A percentile compares a stretch with the other conserved stretches of the same genome.
These are phyloP conservation scores for Pseudogymnoascus sp. DNA, from an alignment of 2,329 filamentous ascomycete species.

Conservation along the genomic window DNA sequence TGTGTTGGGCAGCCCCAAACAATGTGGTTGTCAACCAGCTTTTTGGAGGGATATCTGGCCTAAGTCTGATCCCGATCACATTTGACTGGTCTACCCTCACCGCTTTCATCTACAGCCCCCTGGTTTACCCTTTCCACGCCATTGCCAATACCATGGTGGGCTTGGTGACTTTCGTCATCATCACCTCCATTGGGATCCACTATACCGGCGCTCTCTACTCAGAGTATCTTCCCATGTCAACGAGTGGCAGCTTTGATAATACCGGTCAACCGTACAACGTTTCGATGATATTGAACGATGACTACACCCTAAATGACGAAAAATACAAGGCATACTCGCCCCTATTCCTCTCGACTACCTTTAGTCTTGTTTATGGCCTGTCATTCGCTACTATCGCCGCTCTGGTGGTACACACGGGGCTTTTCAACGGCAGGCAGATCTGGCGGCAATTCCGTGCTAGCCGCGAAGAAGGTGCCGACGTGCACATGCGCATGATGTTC, in stretches of 20 bases:
- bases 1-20: constrained; percentile 62
- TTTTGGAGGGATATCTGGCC: constrained; percentile 58
- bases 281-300: constrained; percentile 46
- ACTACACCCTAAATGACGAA: constrained; percentile 50
- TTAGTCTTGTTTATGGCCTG: constrained; percentile 45
- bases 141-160: constrained; percentile 48
- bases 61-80: constrained; percentile 60
- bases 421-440: constrained; percentile 61
- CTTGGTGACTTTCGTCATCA: constrained; percentile 51
- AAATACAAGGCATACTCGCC: constrained; percentile 59
- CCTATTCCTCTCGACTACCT: constrained; percentile 56
- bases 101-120: constrained; percentile 58
- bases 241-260: constrained; percentile 56
- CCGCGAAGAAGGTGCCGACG: constrained; percentile 36
- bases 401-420: constrained; percentile 53
- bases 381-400: constrained; percentile 58
- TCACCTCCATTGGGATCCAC: constrained; percentile 52
- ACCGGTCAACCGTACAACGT: constrained; percentile 53
- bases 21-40: constrained; percentile 61
- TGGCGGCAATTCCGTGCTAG: constrained; percentile 34
- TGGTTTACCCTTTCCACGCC: constrained; percentile 36
- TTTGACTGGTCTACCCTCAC: constrained; percentile 69
- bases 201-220: constrained; percentile 55
- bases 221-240: constrained; percentile 54
- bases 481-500: constrained; percentile 48